These are phyloP conservation scores for Polychaeton citri DNA, from an alignment of 2,329 filamentous ascomycete genomes.

Conservation along the genomic window DNA sequence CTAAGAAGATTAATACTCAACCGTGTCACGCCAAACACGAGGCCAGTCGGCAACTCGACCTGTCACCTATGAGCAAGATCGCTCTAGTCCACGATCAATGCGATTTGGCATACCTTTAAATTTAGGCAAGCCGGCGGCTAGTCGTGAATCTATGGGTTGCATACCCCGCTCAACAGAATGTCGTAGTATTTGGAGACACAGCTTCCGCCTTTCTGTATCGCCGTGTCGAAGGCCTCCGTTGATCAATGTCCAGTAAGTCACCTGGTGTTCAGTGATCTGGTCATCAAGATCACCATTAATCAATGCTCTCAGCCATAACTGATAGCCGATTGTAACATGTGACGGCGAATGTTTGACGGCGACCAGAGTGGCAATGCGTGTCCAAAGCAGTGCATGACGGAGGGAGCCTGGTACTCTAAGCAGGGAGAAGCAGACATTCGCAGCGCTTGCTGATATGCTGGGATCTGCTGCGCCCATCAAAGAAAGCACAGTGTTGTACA, in stretches of 20 bases:
- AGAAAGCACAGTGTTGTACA: background rate
- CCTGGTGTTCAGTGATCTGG: background rate
- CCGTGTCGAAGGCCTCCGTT: slow-evolving; percentile 27
- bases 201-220: slow-evolving; percentile 32
- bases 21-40: background rate
- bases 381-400: background rate
- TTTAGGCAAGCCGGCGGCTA: too few species aligned
- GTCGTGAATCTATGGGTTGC: background rate
- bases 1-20: background rate
- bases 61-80: slow-evolving; percentile 2
- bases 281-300: background rate
- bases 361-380: background rate
- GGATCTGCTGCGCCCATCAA: background rate
- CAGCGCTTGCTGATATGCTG: background rate
- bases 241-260: slow-evolving; percentile 27
- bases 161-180: slow-evolving; percentile 19
- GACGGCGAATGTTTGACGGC: background rate
- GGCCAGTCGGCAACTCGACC: too few species aligned
- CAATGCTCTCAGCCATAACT: background rate
- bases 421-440: background rate
- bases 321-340: background rate
- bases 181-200: slow-evolving; percentile 31
- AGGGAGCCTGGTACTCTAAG: background rate
- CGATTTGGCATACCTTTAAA: too few species aligned
- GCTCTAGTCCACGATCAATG: too few species aligned